Evolutionary conservation across 441 rosid genomes (phyloP), one percentile per base, ranked within the genome.

Genomic region (Metrosideros polymorpha): DNA sequence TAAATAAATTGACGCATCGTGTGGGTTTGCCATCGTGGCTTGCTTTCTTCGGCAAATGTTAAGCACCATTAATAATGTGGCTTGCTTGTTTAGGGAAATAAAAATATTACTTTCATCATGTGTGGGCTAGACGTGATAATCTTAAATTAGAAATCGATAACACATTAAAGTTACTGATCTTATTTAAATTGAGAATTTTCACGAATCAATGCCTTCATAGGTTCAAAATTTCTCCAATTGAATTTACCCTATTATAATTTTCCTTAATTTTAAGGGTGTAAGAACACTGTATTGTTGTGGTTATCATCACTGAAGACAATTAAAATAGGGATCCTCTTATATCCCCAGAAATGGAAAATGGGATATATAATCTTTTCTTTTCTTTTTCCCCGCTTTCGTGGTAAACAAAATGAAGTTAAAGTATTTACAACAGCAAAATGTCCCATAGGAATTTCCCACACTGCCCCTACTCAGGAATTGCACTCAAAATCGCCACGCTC

Each of bases 71-170:
- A 30, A 30, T 32, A 30, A 61, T 0, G 6, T 0, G 10, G 27
- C 63, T n/a, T 3, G 19, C 30, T 59, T 59, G 3, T 14, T 59
- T 2, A 15, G 9, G 13, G 5, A 30, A 61, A 61, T 15, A 1
- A 12, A 17, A 2, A 56, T 5, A 4, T 1, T 2, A 18, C 1
- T 3, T 61, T 30, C 0, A 61, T 30, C 2, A 61, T 17, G 10
- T 7, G 1, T 17, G 12, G 30, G 1, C 1, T 1, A 15, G 24
- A 61, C 15, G 66, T 29, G 29, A 17, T 1, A 17, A 30, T 19
- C 18, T 7, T 29, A 61, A 2, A n/a, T 29, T 18, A 4, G 13
- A 61, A 32, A 32, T 63, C 43, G 1, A 32, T 63, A 9, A 9
- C 27, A 35, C 14, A 0, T 35, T 9, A 32, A 25, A 35, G 25